These are phyloP conservation scores for Nothopassalora personata DNA, from an alignment of 2,329 filamentous ascomycete genomes.

Conservation along the genomic window DNA sequence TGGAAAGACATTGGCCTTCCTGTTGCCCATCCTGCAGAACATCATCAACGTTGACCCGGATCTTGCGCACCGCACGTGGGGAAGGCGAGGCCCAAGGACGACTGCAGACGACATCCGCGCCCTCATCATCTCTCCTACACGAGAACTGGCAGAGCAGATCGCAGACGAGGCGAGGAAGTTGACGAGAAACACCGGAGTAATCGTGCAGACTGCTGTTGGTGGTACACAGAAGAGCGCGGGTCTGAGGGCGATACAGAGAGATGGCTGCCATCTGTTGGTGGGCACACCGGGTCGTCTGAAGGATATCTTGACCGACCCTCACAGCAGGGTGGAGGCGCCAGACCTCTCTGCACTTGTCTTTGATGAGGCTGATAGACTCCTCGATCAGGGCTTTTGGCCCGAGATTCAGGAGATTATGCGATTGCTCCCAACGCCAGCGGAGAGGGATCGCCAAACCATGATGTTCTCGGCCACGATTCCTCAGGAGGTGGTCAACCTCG, in stretches of 20 bases:
- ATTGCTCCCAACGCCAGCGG: slow-evolving; percentile 55
- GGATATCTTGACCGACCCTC: slow-evolving; percentile 68
- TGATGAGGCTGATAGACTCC: slow-evolving; percentile 63
- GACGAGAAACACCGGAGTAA: slow-evolving; percentile 58
- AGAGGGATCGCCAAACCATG: slow-evolving; percentile 76
- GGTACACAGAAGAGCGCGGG: slow-evolving; percentile 72
- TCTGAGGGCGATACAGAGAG: slow-evolving; percentile 60
- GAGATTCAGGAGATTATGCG: slow-evolving; percentile 46
- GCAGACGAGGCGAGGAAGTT: slow-evolving; percentile 68
- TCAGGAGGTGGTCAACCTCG: slow-evolving; percentile 71
- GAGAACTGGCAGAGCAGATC: slow-evolving; percentile 61
- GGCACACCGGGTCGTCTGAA: slow-evolving; percentile 84
- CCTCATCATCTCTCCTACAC: slow-evolving; percentile 58
- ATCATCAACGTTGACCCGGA: slow-evolving; percentile 61
- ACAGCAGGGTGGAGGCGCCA: slow-evolving; percentile 58
- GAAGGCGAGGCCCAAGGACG: slow-evolving; percentile 49
- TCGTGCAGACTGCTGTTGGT: slow-evolving; percentile 77
- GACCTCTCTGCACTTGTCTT: slow-evolving; percentile 56
- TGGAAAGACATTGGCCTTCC: slow-evolving; percentile 91
- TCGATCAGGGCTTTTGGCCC: slow-evolving; percentile 53
- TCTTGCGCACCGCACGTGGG: slow-evolving; percentile 46
- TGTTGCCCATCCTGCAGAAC: slow-evolving; percentile 77
- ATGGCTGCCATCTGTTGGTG: slow-evolving; percentile 84
- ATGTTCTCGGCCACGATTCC: slow-evolving; percentile 95
- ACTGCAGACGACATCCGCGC: slow-evolving; percentile 51